A percentile compares a stretch with the other conserved stretches of the same genome.
These are phyloP conservation scores for Acanthamoeba triangularis DNA, from an alignment of 208 protist genomes.

Conservation along the genomic window DNA sequence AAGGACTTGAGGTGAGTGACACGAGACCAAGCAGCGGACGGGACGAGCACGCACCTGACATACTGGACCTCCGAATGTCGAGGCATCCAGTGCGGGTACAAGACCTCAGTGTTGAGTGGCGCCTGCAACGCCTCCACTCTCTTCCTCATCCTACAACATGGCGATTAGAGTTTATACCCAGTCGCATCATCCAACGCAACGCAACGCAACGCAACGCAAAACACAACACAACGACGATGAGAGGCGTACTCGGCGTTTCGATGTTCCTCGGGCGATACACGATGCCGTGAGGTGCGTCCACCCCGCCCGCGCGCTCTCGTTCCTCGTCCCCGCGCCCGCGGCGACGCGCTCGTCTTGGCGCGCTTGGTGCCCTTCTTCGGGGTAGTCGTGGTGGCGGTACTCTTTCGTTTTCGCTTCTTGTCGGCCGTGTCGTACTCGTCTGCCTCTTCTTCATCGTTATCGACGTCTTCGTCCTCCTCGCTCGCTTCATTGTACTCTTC, in stretches of 20 bases:
- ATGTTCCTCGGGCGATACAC: constrained; percentile 59
- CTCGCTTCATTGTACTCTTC: not conserved
- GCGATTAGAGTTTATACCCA: no score
- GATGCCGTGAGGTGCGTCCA: constrained; percentile 13
- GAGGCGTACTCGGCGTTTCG: constrained; percentile 10
- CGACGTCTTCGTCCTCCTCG: not conserved
- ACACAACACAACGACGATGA: not conserved
- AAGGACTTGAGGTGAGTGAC: not conserved
- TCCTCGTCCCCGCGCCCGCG: not conserved
- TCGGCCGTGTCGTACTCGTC: not conserved
- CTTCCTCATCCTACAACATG: constrained; percentile 3
- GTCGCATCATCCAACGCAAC: not conserved
- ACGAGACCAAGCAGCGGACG: not conserved
- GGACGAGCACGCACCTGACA: not conserved
- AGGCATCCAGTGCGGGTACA: constrained; percentile 55
- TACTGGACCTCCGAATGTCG: not conserved
- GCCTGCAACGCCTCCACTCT: not conserved
- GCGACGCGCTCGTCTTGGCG: not conserved
- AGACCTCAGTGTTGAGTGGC: not conserved
- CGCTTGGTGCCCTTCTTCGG: no score
- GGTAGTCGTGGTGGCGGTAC: not conserved
- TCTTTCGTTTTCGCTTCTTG: constrained; percentile 27
- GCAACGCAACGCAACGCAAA: not conserved
- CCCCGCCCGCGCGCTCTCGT: not conserved
- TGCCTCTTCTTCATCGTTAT: not conserved